Percentiles rank a stretch among this genome's conserved stretches.
phyloP scores from a whole-genome alignment of 805 yeast genomes.

The Lachancea lanzarotensis region DNA sequence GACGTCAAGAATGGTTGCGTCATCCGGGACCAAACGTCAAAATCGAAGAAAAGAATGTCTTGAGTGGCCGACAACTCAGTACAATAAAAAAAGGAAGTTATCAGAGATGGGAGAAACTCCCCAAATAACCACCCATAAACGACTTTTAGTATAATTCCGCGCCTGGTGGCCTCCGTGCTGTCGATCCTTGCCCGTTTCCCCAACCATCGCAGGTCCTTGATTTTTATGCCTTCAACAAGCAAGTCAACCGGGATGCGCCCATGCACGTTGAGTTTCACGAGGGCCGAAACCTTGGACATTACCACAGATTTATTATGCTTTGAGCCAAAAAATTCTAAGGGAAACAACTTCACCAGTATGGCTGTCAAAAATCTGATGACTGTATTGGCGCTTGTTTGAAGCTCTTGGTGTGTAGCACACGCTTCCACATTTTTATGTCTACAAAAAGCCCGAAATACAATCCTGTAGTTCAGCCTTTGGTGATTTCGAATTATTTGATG shows the following conservation, averaged over 20 bases:
- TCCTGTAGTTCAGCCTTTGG: slow-evolving; percentile 9
- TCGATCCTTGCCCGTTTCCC: slow-evolving; percentile 19
- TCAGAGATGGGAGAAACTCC: slow-evolving; percentile 39
- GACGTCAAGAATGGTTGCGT: slow-evolving; percentile 37
- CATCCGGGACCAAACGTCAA: slow-evolving; percentile 47
- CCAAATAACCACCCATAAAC: slow-evolving; percentile 57
- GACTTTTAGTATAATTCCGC: slow-evolving; percentile 6
- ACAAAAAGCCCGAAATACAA: slow-evolving; percentile 13
- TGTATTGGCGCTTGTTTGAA: slow-evolving; percentile 26
- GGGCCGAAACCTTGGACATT: slow-evolving; percentile 31
- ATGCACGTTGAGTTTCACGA: slow-evolving; percentile 35
- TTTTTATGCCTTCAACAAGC: slow-evolving; percentile 25
- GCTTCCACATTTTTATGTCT: slow-evolving; percentile 2
- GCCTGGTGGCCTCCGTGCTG: background rate
- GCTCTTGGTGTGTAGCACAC: slow-evolving; percentile 26
- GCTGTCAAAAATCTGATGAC: slow-evolving; percentile 41
- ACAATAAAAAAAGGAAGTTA: slow-evolving; percentile 57
- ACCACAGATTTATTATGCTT: slow-evolving; percentile 40
- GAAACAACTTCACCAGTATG: slow-evolving; percentile 44
- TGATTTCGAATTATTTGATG: slow-evolving; percentile 5
- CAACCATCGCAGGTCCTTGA: slow-evolving; percentile 52
- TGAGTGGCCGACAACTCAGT: slow-evolving; percentile 46
- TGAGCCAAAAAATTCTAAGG: slow-evolving; percentile 48
- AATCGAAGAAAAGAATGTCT: slow-evolving; percentile 47
- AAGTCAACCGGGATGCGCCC: slow-evolving; percentile 33